phyloP scores from a whole-genome alignment of 495 filamentous ascomycete genomes.

The Annulohypoxylon moriforme region DNA sequence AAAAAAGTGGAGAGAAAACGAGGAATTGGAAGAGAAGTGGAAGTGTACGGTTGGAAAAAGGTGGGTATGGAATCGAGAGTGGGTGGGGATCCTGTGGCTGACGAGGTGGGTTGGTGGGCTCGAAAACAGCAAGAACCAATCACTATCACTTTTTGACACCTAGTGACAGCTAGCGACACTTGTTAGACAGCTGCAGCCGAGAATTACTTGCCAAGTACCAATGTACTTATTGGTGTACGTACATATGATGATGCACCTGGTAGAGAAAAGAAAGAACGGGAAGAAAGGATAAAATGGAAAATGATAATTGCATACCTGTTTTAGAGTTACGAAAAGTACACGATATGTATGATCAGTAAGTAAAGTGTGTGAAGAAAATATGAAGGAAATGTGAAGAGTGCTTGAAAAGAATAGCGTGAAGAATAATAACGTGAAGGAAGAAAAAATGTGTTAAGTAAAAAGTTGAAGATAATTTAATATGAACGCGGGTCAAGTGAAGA shows the following conservation, averaged over 20 bases:
- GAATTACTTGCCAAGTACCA: background rate
- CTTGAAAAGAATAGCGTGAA: background rate
- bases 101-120: background rate
- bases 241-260: background rate
- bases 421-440: background rate
- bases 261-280: background rate
- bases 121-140: background rate
- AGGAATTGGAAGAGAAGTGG: constrained; percentile 26
- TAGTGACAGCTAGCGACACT: background rate
- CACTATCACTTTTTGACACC: background rate
- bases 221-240: background rate
- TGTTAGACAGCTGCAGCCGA: background rate
- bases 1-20: constrained; percentile 42
- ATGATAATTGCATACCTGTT: background rate
- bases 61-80: background rate
- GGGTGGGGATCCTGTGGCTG: constrained; percentile 9
- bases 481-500: background rate
- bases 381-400: background rate
- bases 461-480: background rate
- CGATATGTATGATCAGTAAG: background rate
- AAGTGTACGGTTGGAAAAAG: constrained; percentile 21
- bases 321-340: background rate
- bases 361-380: background rate
- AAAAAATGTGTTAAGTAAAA: background rate
- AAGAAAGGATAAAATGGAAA: background rate